phyloP scores from a whole-genome alignment of 1,139 yeast genomes.

The Kurtzmaniella natalensis region DNA sequence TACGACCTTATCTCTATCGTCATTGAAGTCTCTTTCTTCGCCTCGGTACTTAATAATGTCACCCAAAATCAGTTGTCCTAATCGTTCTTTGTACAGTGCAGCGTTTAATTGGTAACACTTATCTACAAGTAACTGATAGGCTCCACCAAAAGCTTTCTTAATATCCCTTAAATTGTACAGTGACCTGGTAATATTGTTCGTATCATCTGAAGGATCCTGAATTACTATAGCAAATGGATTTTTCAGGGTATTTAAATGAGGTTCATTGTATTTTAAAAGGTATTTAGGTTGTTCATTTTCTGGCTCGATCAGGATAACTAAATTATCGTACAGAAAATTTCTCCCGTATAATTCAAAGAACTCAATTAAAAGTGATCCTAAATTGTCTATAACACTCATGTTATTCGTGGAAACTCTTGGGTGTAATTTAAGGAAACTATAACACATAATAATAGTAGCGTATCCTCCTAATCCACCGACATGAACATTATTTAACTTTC shows the following conservation, averaged over 20 bases:
- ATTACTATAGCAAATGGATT: conserved; percentile 69
- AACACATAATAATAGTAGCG: conserved; percentile 82
- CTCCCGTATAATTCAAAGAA: conserved; percentile 95
- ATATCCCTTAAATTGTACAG: conserved; percentile 78
- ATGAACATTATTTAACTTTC: conserved; percentile 86
- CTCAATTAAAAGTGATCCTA: conserved; percentile 86
- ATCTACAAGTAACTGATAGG: conserved; percentile 73
- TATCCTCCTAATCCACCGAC: conserved; percentile 97
- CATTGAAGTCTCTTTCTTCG: conserved; percentile 71
- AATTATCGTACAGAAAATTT: conserved; percentile 80
- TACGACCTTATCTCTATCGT: conserved; percentile 61
- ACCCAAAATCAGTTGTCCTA: conserved; percentile 75
- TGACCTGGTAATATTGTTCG: conserved; percentile 82
- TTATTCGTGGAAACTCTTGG: conserved; percentile 70
- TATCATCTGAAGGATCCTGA: conserved; percentile 84
- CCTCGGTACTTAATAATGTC: conserved; percentile 77
- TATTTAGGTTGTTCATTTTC: conserved; percentile 49
- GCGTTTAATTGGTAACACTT: conserved; percentile 56
- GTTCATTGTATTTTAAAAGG: conserved; percentile 52
- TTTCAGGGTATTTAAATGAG: conserved; percentile 49
- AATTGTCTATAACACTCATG: conserved; percentile 65
- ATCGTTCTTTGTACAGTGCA: conserved; percentile 63
- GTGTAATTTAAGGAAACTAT: conserved; percentile 76
- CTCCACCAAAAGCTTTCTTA: conserved; percentile 88
- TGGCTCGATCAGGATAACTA: conserved; percentile 59